Evolutionary conservation across 148 eudicot species (phyloP).

Genomic region (Arctostaphylos glauca): DNA sequence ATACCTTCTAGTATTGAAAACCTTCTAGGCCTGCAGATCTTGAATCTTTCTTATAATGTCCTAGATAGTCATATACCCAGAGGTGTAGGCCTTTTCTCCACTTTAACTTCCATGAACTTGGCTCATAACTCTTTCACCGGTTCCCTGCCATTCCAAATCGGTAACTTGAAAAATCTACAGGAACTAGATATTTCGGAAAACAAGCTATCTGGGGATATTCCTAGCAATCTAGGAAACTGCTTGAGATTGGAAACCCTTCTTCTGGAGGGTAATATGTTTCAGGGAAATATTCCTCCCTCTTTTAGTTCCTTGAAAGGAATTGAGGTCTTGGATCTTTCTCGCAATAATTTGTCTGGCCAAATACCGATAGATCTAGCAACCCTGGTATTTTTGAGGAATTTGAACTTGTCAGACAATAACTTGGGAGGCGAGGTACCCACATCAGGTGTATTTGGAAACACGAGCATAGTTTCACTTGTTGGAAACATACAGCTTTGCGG

Average conservation of each 20-base stretch:
- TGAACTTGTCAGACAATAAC: background rate
- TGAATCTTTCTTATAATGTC: background rate
- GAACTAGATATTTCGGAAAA: background rate
- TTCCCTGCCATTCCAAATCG: background rate
- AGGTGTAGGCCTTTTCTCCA: background rate
- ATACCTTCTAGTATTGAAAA: slow-evolving; percentile 22
- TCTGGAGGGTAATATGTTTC: background rate
- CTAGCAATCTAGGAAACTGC: background rate
- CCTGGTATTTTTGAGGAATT: background rate
- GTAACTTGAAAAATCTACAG: background rate
- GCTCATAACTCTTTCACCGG: background rate
- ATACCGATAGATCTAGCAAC: background rate
- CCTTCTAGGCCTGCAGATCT: background rate
- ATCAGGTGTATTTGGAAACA: background rate
- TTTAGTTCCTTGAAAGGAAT: background rate
- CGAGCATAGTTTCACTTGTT: background rate
- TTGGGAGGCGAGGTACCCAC: slow-evolving; percentile 3
- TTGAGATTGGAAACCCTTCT: background rate
- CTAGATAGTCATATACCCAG: background rate
- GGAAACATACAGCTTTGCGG: slow-evolving; percentile 10
- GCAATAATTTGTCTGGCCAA: background rate
- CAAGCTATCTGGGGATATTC: background rate
- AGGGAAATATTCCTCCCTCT: background rate
- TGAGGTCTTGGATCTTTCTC: background rate
- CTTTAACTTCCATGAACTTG: background rate